A percentile compares a stretch with the other conserved stretches of the same genome.
Conservation (phyloP, 2,329 filamentous ascomycete species). For the Tetracladium maxilliforme region DNA sequence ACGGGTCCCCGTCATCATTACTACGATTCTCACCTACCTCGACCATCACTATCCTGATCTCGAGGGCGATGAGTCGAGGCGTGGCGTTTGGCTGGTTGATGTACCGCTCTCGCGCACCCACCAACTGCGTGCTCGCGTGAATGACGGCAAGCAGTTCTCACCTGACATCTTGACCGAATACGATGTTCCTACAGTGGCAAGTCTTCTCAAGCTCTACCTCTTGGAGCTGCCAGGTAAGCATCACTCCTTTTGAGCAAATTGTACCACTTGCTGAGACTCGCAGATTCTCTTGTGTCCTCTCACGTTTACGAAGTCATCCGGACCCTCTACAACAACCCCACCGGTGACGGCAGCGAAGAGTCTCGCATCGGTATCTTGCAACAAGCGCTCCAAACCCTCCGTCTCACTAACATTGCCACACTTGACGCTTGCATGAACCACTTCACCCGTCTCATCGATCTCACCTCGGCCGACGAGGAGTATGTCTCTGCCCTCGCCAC, state of each 20-base stretch:
- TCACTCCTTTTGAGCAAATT: background rate
- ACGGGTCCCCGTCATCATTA: conserved; percentile 83
- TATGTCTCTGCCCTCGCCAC: conserved; percentile 66
- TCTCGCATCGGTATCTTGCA: conserved; percentile 83
- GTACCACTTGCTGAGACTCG: conserved; percentile 7
- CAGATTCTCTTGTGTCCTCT: conserved; percentile 94
- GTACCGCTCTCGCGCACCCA: conserved; percentile 78
- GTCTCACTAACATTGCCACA: conserved; percentile 96
- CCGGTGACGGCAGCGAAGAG: conserved; percentile 60
- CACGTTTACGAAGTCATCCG: conserved; percentile 98
- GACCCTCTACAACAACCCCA: conserved; percentile 80
- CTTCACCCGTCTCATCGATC: conserved; percentile 89
- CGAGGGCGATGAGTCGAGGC: conserved; percentile 85
- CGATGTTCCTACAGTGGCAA: conserved; percentile 88
- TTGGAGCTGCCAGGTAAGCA: conserved; percentile 78
- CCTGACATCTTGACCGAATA: conserved; percentile 70
- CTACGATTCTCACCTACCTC: conserved; percentile 83
- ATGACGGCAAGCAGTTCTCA: conserved; percentile 71
- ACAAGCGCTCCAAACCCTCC: conserved; percentile 86
- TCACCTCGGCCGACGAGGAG: conserved; percentile 86
- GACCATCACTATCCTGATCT: conserved; percentile 96
- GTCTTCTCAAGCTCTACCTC: conserved; percentile 84
- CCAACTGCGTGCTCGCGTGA: conserved; percentile 67
- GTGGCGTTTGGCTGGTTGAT: conserved; percentile 88
- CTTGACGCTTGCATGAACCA: conserved; percentile 96